Conservation (phyloP, 176 grass and related monocot genomes). For the Oryza glaberrima region DNA sequence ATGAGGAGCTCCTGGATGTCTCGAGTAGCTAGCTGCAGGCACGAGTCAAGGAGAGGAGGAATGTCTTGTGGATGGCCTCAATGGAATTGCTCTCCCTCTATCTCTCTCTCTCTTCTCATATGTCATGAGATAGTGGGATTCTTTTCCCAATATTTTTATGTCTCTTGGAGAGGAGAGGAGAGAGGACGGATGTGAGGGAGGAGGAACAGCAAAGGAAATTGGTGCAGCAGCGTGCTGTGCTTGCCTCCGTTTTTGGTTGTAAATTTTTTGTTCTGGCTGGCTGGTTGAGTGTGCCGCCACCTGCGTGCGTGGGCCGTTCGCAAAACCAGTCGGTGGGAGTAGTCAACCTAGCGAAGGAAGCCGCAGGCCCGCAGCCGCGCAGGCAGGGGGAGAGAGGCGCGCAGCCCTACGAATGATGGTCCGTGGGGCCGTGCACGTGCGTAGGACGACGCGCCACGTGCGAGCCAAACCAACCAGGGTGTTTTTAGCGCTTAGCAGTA, state of each 20-base stretch:
- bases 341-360: slow-evolving; percentile 31
- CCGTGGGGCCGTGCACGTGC: slow-evolving; percentile 51
- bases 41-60: slow-evolving; percentile 43
- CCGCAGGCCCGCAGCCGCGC: background rate
- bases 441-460: slow-evolving; percentile 43
- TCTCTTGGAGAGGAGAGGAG: background rate
- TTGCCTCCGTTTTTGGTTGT: background rate
- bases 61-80: slow-evolving; percentile 46
- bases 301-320: background rate
- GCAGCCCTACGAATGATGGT: slow-evolving; percentile 40
- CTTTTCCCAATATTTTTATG: slow-evolving; percentile 52
- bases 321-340: slow-evolving; percentile 37
- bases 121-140: slow-evolving; percentile 67
- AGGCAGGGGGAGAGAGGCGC: background rate
- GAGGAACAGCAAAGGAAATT: slow-evolving; percentile 26
- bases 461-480: slow-evolving; percentile 37
- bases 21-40: background rate
- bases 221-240: background rate
- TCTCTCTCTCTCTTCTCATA: slow-evolving; percentile 33
- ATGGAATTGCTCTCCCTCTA: slow-evolving; percentile 49
- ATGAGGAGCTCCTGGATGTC: slow-evolving; percentile 23
- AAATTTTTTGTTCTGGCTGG: background rate
- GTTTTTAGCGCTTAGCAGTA: slow-evolving; percentile 42
- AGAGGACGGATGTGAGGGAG: background rate
- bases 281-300: background rate